A percentile compares a stretch with the other conserved stretches of the same genome.
Conservation (phyloP, 2,329 filamentous ascomycete species). For the Blumeria graminis region DNA sequence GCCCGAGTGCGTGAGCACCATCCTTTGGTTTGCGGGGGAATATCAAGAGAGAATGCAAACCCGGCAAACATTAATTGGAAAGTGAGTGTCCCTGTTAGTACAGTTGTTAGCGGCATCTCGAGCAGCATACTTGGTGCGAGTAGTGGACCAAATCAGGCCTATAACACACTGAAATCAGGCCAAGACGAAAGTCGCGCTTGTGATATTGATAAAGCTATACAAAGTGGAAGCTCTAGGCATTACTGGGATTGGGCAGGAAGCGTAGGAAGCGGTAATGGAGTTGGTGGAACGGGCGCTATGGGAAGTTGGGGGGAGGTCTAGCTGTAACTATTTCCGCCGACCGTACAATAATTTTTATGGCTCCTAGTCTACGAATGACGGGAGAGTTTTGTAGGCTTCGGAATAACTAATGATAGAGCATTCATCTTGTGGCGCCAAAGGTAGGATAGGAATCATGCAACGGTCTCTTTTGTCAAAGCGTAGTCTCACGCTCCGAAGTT, state of each 20-base stretch:
- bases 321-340: no score
- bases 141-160: slow-evolving; percentile 14
- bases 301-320: slow-evolving; percentile 56
- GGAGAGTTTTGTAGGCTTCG: no score
- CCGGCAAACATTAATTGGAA: slow-evolving; percentile 32
- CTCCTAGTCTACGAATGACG: no score
- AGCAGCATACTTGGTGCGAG: slow-evolving; percentile 16
- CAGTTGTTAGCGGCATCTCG: slow-evolving; percentile 10
- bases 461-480: no score
- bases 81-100: slow-evolving; percentile 23
- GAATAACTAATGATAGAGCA: no score
- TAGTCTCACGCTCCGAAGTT: no score
- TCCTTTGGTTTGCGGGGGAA: slow-evolving; percentile 40
- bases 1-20: slow-evolving; percentile 76
- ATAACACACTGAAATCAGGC: slow-evolving; percentile 16
- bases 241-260: slow-evolving; percentile 74
- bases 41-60: slow-evolving; percentile 17
- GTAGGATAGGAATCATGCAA: no score
- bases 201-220: slow-evolving; percentile 57
- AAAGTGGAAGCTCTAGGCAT: slow-evolving; percentile 48
- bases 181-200: slow-evolving; percentile 36
- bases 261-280: slow-evolving; percentile 49
- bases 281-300: slow-evolving; percentile 40
- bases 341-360: no score
- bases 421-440: no score